Conservation (phyloP, 768 basidiomycete genomes). For the Gloeostereum incarnatum region DNA sequence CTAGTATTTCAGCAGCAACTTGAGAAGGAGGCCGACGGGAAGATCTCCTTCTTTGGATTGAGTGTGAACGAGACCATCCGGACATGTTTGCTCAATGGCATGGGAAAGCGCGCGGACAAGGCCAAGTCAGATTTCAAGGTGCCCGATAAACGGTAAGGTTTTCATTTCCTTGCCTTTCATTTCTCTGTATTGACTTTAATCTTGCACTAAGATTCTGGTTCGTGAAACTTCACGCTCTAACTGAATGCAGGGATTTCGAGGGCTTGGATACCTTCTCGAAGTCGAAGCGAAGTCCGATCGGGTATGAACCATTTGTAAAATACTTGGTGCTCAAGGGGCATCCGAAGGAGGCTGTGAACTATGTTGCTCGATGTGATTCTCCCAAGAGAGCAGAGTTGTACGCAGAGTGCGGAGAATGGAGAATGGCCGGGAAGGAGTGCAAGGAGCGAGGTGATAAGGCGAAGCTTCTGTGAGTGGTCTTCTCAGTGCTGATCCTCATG, state of each 20-base stretch:
- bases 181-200: slow-evolving; percentile 1
- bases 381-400: slow-evolving; percentile 81
- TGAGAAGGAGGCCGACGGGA: slow-evolving; percentile 77
- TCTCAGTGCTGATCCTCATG: background rate
- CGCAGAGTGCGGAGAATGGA: slow-evolving; percentile 87
- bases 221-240: slow-evolving; percentile 78
- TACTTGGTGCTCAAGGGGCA: slow-evolving; percentile 71
- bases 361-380: slow-evolving; percentile 79
- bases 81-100: slow-evolving; percentile 64
- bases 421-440: slow-evolving; percentile 78
- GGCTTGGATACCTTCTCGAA: slow-evolving; percentile 79
- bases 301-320: slow-evolving; percentile 85
- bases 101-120: slow-evolving; percentile 85
- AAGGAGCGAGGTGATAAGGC: slow-evolving; percentile 83
- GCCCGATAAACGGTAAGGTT: slow-evolving; percentile 78
- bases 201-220: slow-evolving; percentile 77
- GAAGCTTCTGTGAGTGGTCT: slow-evolving; percentile 65
- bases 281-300: slow-evolving; percentile 87
- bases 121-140: slow-evolving; percentile 87
- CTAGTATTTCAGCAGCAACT: slow-evolving; percentile 76
- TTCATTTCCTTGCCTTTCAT: background rate
- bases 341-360: slow-evolving; percentile 64
- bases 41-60: slow-evolving; percentile 70
- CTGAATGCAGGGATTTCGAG: slow-evolving; percentile 76
- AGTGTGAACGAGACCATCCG: slow-evolving; percentile 86